Evolutionary conservation across 2,329 filamentous ascomycete species (phyloP), one percentile per base, ranked within the genome.

Genomic region (Raffaelea ambrosiae): DNA sequence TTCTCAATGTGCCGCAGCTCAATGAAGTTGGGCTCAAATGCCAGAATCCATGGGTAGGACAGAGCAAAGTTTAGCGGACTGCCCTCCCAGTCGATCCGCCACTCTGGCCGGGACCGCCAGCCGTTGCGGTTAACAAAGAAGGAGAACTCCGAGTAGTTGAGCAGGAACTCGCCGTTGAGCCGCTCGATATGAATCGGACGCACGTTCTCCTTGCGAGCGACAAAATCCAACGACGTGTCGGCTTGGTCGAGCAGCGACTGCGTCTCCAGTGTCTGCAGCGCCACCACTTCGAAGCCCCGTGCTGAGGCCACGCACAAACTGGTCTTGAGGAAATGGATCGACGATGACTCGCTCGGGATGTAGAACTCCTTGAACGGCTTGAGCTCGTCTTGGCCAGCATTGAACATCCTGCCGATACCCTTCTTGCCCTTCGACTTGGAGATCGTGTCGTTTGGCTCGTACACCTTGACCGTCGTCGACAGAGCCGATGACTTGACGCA

Each of bases 51-150:
- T 43, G 93, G 93, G 60, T 94, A 94, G 56, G 89, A 95, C 47
- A 97, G 82, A 1, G 93, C 93, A 66, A 98, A 98, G 49, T 83
- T 84, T 59, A 88, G 85, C 38, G 93, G 93, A 40, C 82, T 87
- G 48, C 93, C 93, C 70, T 98, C 93, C 93, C 93, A 98, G 54
- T 91, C 86, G 61, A 98, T 95, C 59, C 86, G 84, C 93, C 93
- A 98, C 66, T 98, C 93, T 5, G 90, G 89, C 59, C 90, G 79
- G 47, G 91, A 91, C 53, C 93, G 83, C 93, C 93, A 98, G 35
- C 93, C 93, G 64, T 98, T 97, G 59, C 93, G 82, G 67, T 98
- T 97, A 62, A 98, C 93, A 61, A 97, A 98, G 79, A 98, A 98
- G 13, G 88, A 95, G 67, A 96, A 98, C 64, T 98, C 93, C 4